Base-by-base conservation (phyloP, 257 asterid genomes). In the Solanum tacnaense region DNA sequence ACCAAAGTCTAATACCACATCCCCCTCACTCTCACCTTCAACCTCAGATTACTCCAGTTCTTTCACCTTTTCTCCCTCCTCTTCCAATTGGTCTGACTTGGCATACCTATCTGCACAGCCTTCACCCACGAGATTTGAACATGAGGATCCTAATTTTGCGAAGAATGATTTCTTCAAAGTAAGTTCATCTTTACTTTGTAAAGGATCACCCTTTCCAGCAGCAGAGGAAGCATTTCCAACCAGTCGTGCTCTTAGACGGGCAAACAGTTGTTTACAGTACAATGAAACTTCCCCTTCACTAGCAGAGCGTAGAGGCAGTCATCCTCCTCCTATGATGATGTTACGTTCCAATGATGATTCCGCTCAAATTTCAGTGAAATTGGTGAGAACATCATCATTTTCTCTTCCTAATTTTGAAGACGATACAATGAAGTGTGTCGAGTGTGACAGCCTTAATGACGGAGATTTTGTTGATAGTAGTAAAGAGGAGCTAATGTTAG, bases 21-120 rank as follows among this genome's bases (percentile, higher is more conserved):
- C 98, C 2, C 98, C 98, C 2, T 92, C 94, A 27, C 92, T 93
- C 86, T 97, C 98, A n/a, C 98, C 99, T 81, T 93, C 98, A 71
- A 91, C 93, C 41, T 94, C 98, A 81, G 98, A 94, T 88, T 92
- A 91, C 89, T 92, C 98, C 29, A 92, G 98, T 87, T 94, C 98
- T 23, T 96, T 95, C 91, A 93, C 95, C 86, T 93, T 94, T 91
- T 96, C 98, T 2, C 99, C 98, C 75, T 93, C 98, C 9, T 96
- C 98, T 29, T 95, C 99, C 89, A 93, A 95, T 91, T 95, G 94
- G 96, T 96, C 98, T 13, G 97, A 97, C 91, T 88, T 92, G 87
- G 91, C 98, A 23, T 91, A 90, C 88, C 88, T 90, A 39, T 92
- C 99, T 38, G 93, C 98, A 85, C 96, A 92, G 87, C 96, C 96